Percentiles rank a stretch among this genome's conserved stretches.
Conservation (phyloP, 805 yeast genomes). For the Huiozyma naganishii region DNA sequence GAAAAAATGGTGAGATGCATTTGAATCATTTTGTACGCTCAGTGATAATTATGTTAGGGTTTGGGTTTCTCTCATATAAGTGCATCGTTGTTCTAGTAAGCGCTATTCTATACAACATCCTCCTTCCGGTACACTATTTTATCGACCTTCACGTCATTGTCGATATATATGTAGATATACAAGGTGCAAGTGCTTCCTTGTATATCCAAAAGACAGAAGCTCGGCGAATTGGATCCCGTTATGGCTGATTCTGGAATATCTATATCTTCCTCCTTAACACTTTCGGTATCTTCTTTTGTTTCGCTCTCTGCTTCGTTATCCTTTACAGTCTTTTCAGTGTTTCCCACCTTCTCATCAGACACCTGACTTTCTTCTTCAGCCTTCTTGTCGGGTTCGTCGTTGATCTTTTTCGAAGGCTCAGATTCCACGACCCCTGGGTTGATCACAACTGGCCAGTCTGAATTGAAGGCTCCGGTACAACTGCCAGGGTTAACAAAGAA, state of each 20-base stretch:
- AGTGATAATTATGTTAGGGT: not conserved
- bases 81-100: too few relatives aligned
- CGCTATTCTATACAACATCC: not conserved
- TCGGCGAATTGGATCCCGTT: slow-evolving; percentile 46
- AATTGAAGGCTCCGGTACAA: slow-evolving; percentile 81
- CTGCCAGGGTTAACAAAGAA: slow-evolving; percentile 95
- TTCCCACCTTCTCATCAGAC: not conserved
- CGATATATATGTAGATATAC: slow-evolving; percentile 72
- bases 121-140: slow-evolving; percentile 60
- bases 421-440: slow-evolving; percentile 15
- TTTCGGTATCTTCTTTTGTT: slow-evolving; percentile 2
- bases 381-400: slow-evolving; percentile 9
- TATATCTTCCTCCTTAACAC: slow-evolving; percentile 11
- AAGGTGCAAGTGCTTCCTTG: slow-evolving; percentile 68
- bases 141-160: slow-evolving; percentile 83
- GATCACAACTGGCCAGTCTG: slow-evolving; percentile 42
- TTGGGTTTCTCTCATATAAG: not conserved
- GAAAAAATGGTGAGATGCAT: too few relatives aligned
- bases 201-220: slow-evolving; percentile 83
- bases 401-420: slow-evolving; percentile 4
- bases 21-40: too few relatives aligned
- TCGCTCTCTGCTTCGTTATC: slow-evolving; percentile 1
- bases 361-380: slow-evolving; percentile 4
- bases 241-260: slow-evolving; percentile 16
- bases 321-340: slow-evolving; percentile 3